phyloP scores from a whole-genome alignment of 345 rosid genomes.

The Erucastrum elatum region DNA sequence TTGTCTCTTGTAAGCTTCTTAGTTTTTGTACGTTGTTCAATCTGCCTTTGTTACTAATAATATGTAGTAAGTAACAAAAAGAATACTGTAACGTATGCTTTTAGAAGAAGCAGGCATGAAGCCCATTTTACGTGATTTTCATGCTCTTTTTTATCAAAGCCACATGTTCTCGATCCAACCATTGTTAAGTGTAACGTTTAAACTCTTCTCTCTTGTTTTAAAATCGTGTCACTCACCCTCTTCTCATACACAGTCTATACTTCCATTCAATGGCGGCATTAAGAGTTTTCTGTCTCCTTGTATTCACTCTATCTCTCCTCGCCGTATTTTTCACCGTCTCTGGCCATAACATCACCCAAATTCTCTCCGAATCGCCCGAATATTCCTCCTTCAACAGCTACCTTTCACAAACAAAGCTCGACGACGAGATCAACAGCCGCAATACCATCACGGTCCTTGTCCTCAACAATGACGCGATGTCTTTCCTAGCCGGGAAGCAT shows the following conservation, averaged over 20 bases:
- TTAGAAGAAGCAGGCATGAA: conserved; percentile 7
- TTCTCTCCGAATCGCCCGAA: conserved; percentile 63
- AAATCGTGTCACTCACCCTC: conserved; percentile 12
- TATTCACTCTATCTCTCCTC: neutral
- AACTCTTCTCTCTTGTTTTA: neutral
- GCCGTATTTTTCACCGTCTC: conserved; percentile 5
- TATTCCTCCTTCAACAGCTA: conserved; percentile 75
- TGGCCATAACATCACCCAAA: conserved; percentile 58
- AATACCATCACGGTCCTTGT: conserved; percentile 71
- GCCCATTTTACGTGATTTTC: conserved; percentile 18
- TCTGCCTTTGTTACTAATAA: neutral
- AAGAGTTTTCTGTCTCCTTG: conserved; percentile 3
- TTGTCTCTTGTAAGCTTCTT: neutral
- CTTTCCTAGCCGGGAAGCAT: conserved; percentile 61
- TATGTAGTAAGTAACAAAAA: neutral
- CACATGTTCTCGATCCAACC: conserved; percentile 28
- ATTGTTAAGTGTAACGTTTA: conserved; percentile 3
- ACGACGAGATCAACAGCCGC: conserved; percentile 90
- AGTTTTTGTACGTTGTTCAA: neutral
- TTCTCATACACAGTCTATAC: conserved; percentile 11
- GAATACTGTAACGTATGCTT: neutral
- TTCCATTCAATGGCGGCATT: conserved; percentile 25
- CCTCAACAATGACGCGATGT: conserved; percentile 79
- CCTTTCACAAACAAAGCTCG: conserved; percentile 70
- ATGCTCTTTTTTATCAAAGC: neutral